phyloP scores from a whole-genome alignment of 768 basidiomycete genomes.

The Russula vinacea region DNA sequence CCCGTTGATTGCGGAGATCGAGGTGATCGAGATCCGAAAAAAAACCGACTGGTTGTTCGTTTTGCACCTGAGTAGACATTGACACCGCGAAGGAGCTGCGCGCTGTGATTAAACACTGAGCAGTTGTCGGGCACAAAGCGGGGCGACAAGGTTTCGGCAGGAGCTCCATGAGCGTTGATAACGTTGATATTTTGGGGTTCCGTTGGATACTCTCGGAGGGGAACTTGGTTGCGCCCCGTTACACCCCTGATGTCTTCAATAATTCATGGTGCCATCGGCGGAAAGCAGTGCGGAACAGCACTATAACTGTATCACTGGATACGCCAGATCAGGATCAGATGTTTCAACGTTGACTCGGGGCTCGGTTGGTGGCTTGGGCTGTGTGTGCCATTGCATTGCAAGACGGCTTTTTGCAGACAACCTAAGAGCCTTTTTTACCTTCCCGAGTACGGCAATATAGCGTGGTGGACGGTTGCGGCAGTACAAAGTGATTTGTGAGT shows the following conservation, averaged over 20 bases:
- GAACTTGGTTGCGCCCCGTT: neutral
- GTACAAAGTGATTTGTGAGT: neutral
- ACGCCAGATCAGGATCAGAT: neutral
- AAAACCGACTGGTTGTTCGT: too few species aligned
- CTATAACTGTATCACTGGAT: neutral
- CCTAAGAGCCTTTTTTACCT: neutral
- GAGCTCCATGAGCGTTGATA: neutral
- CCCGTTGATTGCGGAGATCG: neutral
- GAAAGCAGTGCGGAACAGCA: neutral
- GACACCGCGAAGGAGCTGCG: neutral
- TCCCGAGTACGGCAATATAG: neutral
- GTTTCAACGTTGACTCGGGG: neutral
- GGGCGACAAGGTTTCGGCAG: neutral
- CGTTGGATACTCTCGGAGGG: neutral
- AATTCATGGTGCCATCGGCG: neutral
- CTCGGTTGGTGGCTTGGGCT: neutral
- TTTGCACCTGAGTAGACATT: too few species aligned
- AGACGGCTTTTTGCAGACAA: too few species aligned
- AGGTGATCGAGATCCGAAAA: constrained; percentile 7
- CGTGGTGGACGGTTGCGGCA: neutral
- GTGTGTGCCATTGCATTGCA: neutral
- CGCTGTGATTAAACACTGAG: neutral
- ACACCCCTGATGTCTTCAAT: neutral
- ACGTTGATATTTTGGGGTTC: neutral
- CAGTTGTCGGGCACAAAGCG: neutral